Percentiles rank a stretch among this genome's conserved stretches.
Evolutionary conservation across 2,329 filamentous ascomycete genomes (phyloP).

Genomic region (Grosmannia clavigera): DNA sequence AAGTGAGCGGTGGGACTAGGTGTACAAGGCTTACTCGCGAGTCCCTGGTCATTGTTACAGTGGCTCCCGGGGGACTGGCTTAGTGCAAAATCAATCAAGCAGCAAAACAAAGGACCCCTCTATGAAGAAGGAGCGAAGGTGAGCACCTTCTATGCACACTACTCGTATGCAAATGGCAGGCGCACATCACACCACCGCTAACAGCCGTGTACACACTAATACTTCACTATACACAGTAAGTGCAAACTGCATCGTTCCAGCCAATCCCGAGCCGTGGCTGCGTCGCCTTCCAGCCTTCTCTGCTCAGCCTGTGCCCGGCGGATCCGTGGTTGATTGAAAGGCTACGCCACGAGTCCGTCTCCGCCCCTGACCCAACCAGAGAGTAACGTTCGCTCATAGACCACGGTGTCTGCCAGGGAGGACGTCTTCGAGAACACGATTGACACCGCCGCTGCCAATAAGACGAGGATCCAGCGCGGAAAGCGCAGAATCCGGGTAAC

Average conservation of each 20-base stretch:
- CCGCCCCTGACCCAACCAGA: background rate
- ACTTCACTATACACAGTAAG: background rate
- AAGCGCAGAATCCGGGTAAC: background rate
- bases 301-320: slow-evolving; percentile 8
- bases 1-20: background rate
- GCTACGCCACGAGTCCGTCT: background rate
- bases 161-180: slow-evolving; percentile 3
- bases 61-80: background rate
- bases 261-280: slow-evolving; percentile 4
- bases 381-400: background rate
- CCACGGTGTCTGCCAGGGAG: background rate
- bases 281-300: slow-evolving; percentile 4
- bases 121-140: background rate
- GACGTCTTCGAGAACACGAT: background rate
- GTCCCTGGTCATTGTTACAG: background rate
- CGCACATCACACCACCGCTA: slow-evolving; percentile 4
- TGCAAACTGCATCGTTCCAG: background rate
- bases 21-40: background rate
- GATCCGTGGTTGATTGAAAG: slow-evolving; percentile 7
- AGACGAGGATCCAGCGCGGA: background rate
- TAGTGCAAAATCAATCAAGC: background rate
- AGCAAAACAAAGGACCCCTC: background rate
- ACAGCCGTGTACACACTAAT: background rate
- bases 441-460: background rate
- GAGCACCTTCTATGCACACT: background rate